Base-by-base conservation (phyloP, 164 flowering plant species). In the Litsea cubeba region DNA sequence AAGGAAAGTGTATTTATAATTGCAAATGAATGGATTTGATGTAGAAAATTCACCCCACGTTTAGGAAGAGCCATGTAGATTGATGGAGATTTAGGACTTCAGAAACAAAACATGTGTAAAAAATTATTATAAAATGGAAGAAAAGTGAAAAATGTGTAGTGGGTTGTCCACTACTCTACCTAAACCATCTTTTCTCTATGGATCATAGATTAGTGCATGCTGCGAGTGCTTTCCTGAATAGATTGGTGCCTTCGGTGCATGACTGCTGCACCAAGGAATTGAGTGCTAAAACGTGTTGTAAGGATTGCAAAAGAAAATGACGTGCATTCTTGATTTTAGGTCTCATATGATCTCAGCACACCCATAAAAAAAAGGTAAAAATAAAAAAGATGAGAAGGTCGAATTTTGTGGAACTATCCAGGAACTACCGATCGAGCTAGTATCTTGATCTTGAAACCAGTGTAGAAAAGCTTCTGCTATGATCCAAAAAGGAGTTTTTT, bases 1-100 rank as follows among this genome's bases (percentile, higher is more conserved):
- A 24, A 3, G 51, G 25, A 49, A 51, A 69, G 71, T 20, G 18
- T 69, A 40, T 69, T 40, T 69, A 69, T 69, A 69, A 69, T 40
- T 46, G 58, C 28, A 69, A 69, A 69, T 69, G 18, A n/a, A 17
- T 23, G 54, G 58, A 68, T 46, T n/a, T 68, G 51, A 68, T n/a
- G 8, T 20, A 1, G 51, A 12, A 68, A 68, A 11, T 8, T 40
- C 54, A 20, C 10, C 51, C 51, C 8, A 51, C 15, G 5, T 20
- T n/a, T 15, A 46, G 71, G 54, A 46, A 68, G 28, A 12, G 10
- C 66, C 32, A 25, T 24, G 15, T 68, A 26, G 22, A 68, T 40
- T 68, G 40, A 68, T 20, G 71, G 51, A 46, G 71, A 23, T 20
- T 40, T 22, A 22, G 11, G 32, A 63, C 26, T 63, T 5, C 40